Evolutionary conservation across 2,329 filamentous ascomycete genomes (phyloP).

Genomic region (Cladosporium sp.): DNA sequence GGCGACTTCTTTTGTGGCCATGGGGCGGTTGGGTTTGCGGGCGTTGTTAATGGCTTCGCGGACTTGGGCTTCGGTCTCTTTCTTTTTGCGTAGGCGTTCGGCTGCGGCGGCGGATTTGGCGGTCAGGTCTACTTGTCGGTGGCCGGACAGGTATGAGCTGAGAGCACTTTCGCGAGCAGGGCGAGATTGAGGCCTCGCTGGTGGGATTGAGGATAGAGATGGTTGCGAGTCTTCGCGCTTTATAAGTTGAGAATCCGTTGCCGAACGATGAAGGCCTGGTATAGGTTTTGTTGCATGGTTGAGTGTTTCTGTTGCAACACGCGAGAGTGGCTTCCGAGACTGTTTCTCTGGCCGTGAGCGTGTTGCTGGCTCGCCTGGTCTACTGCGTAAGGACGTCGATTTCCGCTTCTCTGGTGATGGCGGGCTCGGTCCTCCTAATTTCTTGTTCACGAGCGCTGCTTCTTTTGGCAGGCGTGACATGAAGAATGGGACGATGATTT

Average conservation of each 20-base stretch:
- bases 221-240: constrained; percentile 62
- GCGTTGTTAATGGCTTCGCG: constrained; percentile 72
- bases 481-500: constrained; percentile 81
- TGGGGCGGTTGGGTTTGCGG: constrained; percentile 73
- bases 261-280: constrained; percentile 68
- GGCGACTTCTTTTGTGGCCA: constrained; percentile 67
- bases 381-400: constrained; percentile 41
- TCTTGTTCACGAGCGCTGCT: constrained; percentile 71
- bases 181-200: constrained; percentile 27
- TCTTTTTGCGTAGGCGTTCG: constrained; percentile 65
- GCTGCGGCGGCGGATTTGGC: constrained; percentile 57
- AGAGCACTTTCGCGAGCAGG: constrained; percentile 10
- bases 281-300: constrained; percentile 53
- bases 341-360: constrained; percentile 44
- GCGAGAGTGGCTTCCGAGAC: constrained; percentile 58
- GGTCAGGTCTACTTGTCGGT: constrained; percentile 58
- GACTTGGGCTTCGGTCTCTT: constrained; percentile 68
- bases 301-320: constrained; percentile 61
- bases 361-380: constrained; percentile 43
- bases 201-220: constrained; percentile 51
- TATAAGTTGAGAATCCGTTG: constrained; percentile 61
- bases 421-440: constrained; percentile 71
- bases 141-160: constrained; percentile 29
- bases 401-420: constrained; percentile 59
- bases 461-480: constrained; percentile 72